Evolutionary conservation across 2,329 filamentous ascomycete species (phyloP).

Genomic region (Plenodomus lindquistii): DNA sequence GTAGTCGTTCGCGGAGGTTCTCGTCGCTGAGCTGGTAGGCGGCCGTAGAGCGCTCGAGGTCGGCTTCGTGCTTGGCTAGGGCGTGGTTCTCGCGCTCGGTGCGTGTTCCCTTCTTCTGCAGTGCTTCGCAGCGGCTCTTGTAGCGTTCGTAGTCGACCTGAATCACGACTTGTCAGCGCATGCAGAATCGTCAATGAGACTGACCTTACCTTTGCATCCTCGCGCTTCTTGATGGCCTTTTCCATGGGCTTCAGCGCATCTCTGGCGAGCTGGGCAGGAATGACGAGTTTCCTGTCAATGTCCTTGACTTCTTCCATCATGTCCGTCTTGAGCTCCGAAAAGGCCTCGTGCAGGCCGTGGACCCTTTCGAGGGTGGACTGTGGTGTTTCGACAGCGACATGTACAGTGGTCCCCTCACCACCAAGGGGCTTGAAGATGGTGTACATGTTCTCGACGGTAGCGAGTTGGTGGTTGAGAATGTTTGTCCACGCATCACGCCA

Average conservation of each 20-base stretch:
- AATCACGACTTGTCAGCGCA: conserved; percentile 12
- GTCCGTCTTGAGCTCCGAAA: conserved; percentile 71
- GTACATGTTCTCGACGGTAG: conserved; percentile 69
- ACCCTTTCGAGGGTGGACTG: conserved; percentile 66
- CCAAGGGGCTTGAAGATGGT: conserved; percentile 76
- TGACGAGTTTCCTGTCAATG: conserved; percentile 72
- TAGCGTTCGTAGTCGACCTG: conserved; percentile 79
- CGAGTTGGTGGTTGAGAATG: conserved; percentile 70
- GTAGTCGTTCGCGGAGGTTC: conserved; percentile 71
- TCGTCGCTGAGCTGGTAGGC: conserved; percentile 77
- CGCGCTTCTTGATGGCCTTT: conserved; percentile 83
- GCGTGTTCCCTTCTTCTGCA: conserved; percentile 70
- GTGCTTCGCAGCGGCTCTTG: conserved; percentile 70
- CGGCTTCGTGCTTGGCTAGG: conserved; percentile 71
- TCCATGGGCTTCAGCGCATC: conserved; percentile 71
- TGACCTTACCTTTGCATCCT: conserved; percentile 68
- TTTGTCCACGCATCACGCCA: conserved; percentile 81
- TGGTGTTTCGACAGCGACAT: conserved; percentile 64
- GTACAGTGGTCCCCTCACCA: conserved; percentile 60
- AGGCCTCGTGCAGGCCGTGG: conserved; percentile 66
- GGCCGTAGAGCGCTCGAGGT: conserved; percentile 68
- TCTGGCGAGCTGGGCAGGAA: conserved; percentile 70
- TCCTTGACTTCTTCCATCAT: conserved; percentile 70
- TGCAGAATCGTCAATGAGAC: too few species aligned
- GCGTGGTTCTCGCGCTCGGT: conserved; percentile 73